Evolutionary conservation across 345 rosid genomes (phyloP).

Genomic region (Dovyalis caffra): DNA sequence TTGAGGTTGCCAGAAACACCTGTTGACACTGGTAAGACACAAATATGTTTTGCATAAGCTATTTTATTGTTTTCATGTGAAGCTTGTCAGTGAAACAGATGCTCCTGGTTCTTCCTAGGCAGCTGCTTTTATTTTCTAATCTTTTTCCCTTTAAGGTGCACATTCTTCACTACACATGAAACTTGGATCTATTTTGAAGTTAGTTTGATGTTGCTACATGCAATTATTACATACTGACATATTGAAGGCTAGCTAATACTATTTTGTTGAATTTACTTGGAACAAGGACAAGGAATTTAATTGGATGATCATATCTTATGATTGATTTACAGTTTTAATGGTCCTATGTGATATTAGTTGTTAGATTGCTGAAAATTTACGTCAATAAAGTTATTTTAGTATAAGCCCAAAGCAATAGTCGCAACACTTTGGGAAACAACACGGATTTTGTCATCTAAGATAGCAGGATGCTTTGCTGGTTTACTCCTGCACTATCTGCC

Average conservation of each 20-base stretch:
- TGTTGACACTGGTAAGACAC: slow-evolving; percentile 57
- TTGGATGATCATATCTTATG: background rate
- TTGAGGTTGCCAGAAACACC: slow-evolving; percentile 65
- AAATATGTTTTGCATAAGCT: slow-evolving; percentile 13
- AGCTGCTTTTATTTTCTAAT: background rate
- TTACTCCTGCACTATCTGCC: background rate
- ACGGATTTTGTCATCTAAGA: background rate
- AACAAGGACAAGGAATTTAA: background rate
- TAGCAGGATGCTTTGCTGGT: background rate
- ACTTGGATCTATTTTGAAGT: background rate
- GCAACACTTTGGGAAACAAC: background rate
- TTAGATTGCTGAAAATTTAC: background rate
- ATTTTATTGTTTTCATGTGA: background rate
- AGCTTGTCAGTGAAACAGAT: background rate
- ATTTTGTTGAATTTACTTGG: background rate
- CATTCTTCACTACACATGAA: background rate
- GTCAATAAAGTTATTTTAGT: background rate
- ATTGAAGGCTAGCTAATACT: background rate
- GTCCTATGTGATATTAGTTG: background rate
- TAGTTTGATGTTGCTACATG: background rate
- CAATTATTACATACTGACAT: background rate
- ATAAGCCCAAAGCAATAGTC: background rate
- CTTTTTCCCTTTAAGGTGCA: background rate
- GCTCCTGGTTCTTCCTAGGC: background rate
- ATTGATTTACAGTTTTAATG: background rate